Evolutionary conservation across 345 rosid species (phyloP).

Genomic region (Mallotus nudiflorus): DNA sequence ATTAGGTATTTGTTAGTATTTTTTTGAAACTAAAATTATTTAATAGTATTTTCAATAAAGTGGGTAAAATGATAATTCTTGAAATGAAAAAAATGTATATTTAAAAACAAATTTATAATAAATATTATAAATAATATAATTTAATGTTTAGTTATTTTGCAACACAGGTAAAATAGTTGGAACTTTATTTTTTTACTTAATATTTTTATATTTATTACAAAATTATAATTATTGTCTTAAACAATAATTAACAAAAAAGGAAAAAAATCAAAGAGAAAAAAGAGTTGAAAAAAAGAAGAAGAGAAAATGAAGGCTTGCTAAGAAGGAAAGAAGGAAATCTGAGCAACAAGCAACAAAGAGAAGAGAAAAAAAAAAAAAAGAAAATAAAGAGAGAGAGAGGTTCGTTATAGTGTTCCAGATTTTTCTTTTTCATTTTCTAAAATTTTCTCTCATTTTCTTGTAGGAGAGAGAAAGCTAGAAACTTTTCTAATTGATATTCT

Average conservation of each 20-base stretch:
- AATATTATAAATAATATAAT: no score
- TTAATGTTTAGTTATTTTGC: no score
- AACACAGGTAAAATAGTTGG: no score
- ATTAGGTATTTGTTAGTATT: no score
- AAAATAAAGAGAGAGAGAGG: neutral
- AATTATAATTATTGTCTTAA: no score
- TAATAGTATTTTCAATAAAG: no score
- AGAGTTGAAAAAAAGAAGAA: neutral
- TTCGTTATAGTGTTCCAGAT: conserved; percentile 8
- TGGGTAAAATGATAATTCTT: no score
- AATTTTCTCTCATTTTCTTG: conserved; percentile 26
- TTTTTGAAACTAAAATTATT: no score
- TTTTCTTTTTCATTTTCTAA: neutral
- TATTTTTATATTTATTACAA: no score
- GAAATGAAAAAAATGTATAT: no score
- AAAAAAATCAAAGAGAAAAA: conserved; percentile 20
- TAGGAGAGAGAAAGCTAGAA: conserved; percentile 33
- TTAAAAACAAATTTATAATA: no score
- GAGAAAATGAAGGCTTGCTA: conserved; percentile 34
- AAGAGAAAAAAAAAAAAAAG: neutral
- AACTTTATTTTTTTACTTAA: no score
- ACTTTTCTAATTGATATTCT: conserved; percentile 22
- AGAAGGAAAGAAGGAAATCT: conserved; percentile 44
- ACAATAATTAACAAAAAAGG: neutral
- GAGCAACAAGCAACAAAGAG: conserved; percentile 19